phyloP scores from a whole-genome alignment of 1,284 basidiomycete species.

The Pulchroboletus neoregius region DNA sequence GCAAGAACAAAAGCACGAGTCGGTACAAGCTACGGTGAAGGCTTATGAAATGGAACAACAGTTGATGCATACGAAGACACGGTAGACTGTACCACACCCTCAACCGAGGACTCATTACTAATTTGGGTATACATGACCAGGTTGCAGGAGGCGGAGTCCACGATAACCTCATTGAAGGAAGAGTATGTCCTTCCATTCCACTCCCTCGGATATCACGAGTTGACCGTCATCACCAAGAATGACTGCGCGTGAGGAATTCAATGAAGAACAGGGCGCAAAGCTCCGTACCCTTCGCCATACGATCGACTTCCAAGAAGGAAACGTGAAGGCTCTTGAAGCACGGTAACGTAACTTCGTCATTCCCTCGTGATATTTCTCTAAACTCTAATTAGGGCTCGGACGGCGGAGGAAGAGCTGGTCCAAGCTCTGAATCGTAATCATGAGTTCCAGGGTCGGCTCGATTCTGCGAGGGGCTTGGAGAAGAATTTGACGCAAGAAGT shows the following conservation, averaged over 20 bases:
- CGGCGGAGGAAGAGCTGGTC: conserved; percentile 20
- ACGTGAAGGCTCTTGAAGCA: conserved; percentile 21
- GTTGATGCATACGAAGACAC: conserved; percentile 19
- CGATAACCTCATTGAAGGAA: conserved; percentile 31
- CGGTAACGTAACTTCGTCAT: conserved; percentile 24
- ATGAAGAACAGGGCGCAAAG: conserved; percentile 25
- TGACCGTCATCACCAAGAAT: conserved; percentile 23
- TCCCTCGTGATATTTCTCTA: conserved; percentile 6
- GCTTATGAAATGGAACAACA: conserved; percentile 31
- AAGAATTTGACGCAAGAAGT: conserved; percentile 29
- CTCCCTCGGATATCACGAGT: conserved; percentile 7
- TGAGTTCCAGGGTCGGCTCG: conserved; percentile 31
- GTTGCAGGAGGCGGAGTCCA: conserved; percentile 29
- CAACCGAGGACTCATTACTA: conserved; percentile 7
- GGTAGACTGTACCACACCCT: conserved; percentile 15
- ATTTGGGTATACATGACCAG: conserved; percentile 18
- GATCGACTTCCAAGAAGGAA: conserved; percentile 32
- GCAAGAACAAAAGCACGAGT: conserved; percentile 32
- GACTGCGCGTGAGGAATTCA: conserved; percentile 20
- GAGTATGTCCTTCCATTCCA: conserved; percentile 28
- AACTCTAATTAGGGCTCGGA: conserved; percentile 21
- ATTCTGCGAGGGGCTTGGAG: conserved; percentile 26
- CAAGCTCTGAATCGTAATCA: conserved; percentile 20
- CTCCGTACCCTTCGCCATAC: conserved; percentile 30
- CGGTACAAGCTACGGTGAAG: conserved; percentile 19